Evolutionary conservation across 2,329 filamentous ascomycete species (phyloP), one percentile per base, ranked within the genome.

Genomic region (Chrysoporthe austroafricana): DNA sequence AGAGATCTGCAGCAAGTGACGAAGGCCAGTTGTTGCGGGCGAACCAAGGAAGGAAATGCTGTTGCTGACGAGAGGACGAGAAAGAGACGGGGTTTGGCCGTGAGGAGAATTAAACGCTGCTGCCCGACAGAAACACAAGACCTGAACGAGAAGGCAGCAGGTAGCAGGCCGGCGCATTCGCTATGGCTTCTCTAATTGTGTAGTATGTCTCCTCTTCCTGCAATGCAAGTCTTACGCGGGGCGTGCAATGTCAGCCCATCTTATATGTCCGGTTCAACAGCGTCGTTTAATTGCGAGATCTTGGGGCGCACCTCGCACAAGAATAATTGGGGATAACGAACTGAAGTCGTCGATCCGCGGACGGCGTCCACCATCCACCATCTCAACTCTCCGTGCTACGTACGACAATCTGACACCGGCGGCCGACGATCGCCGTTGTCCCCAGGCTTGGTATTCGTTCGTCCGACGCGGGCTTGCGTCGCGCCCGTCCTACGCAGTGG

Each of bases 201-300:
- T 4, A 34, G 36, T 39, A 50, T 56, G 18, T 43, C 39, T 63
- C 34, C 34, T 34, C n/a, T 21, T 62, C 16, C 58, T 64, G 57
- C 64, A 32, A 57, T 63, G 64, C 50, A 66, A 62, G 67, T 62
- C 54, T 64, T 59, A 54, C 21, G 62, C 58, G 57, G 52, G 21
- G 43, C 36, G 57, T 62, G 63, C 63, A 61, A 58, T 61, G 58
- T 63, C 50, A 64, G 61, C 61, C 67, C 44, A 60, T 69, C 21
- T 67, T 64, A 67, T 64, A 64, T 59, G 59, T 69, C 67, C 64
- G 67, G 64, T 69, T 67, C 48, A 62, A 67, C 67, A 67, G 43
- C 64, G 50, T 64, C 64, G 67, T 69, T 62, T 69, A 69, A 69
- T 67, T 69, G 67, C 67, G 66, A 69, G 67, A 69, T 69, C 67